A percentile compares a stretch with the other conserved stretches of the same genome.
Conservation (phyloP, 2,329 filamentous ascomycete species). For the Coleophoma eucalyptorum region DNA sequence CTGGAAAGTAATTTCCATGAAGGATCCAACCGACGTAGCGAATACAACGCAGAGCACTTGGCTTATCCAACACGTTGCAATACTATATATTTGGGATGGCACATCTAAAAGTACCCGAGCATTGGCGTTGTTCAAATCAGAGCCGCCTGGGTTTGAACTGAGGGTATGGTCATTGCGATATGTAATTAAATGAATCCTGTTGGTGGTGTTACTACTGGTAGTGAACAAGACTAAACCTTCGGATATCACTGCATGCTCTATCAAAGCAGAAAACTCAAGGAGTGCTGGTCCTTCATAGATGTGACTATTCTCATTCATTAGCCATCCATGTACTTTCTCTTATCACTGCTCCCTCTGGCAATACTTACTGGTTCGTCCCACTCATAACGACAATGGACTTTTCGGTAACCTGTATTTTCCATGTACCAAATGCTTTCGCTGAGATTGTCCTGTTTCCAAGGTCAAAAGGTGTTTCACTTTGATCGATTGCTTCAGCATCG, state of each 20-base stretch:
- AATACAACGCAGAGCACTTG: slow-evolving; percentile 11
- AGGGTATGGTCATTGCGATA: no score
- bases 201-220: slow-evolving; percentile 5
- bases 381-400: slow-evolving; percentile 23
- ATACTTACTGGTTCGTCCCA: slow-evolving; percentile 13
- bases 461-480: slow-evolving; percentile 44
- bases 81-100: slow-evolving; percentile 11
- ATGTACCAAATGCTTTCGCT: slow-evolving; percentile 31
- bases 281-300: slow-evolving; percentile 9
- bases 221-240: slow-evolving; percentile 19
- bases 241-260: slow-evolving; percentile 19
- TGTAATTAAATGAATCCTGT: no score
- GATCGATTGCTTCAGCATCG: slow-evolving; percentile 37
- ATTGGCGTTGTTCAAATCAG: background rate
- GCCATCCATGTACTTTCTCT: background rate
- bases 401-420: slow-evolving; percentile 52
- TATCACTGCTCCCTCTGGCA: no score
- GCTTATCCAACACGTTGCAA: slow-evolving; percentile 10
- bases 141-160: no score
- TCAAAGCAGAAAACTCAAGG: slow-evolving; percentile 8
- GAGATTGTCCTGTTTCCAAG: slow-evolving; percentile 48
- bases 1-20: slow-evolving; percentile 14
- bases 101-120: slow-evolving; percentile 12
- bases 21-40: slow-evolving; percentile 11
- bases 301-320: slow-evolving; percentile 8